Conservation (phyloP, 164 flowering plant genomes). For the Berberis thunbergii region DNA sequence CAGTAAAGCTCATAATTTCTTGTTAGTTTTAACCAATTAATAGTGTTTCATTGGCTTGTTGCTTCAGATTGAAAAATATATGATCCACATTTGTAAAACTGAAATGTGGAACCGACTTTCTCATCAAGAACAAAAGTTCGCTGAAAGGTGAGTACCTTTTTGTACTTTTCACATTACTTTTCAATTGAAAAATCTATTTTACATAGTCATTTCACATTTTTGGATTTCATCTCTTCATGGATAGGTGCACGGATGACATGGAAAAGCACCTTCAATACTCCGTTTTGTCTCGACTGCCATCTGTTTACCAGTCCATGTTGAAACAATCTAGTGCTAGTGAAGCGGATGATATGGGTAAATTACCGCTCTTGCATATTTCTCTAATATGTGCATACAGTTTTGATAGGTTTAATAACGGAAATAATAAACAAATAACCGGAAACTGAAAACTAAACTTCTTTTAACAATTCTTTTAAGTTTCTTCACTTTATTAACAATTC, state of each 20-base stretch:
- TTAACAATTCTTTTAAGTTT: too few relatives aligned
- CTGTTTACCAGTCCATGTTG: constrained; percentile 55
- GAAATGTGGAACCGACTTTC: constrained; percentile 60
- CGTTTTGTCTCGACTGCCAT: constrained; percentile 69
- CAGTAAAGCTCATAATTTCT: background rate
- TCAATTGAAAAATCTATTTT: background rate
- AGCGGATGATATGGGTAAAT: constrained; percentile 88
- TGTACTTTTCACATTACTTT: background rate
- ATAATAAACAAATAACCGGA: too few relatives aligned
- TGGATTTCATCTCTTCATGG: constrained; percentile 5
- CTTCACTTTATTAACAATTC: too few relatives aligned
- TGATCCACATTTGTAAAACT: constrained; percentile 57
- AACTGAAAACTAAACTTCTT: too few relatives aligned
- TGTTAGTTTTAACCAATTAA: background rate
- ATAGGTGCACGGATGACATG: constrained; percentile 60
- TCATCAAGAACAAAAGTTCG: constrained; percentile 54
- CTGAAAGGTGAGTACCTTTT: constrained; percentile 40
- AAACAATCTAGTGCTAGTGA: constrained; percentile 85
- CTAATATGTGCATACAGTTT: background rate
- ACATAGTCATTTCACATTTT: background rate
- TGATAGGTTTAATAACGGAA: too few relatives aligned
- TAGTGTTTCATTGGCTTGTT: constrained; percentile 3
- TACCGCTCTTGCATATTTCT: background rate
- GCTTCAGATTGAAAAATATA: constrained; percentile 71
- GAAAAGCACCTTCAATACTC: constrained; percentile 60